A percentile compares a stretch with the other conserved stretches of the same genome.
phyloP scores from a whole-genome alignment of 257 asterid genomes.

The Nicotiana otophora region DNA sequence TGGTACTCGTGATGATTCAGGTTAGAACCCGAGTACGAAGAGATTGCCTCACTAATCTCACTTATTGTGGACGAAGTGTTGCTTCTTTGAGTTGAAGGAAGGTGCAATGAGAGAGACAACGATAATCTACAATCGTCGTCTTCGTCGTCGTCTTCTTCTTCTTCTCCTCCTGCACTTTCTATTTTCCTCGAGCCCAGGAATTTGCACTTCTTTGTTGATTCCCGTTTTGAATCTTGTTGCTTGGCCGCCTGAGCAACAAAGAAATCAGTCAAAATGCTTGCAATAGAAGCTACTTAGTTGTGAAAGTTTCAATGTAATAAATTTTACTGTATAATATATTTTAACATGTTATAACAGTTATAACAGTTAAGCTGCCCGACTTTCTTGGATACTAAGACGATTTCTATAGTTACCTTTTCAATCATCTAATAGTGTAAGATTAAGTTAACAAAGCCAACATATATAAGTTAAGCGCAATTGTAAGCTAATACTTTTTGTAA shows the following conservation, averaged over 20 bases:
- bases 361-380: too few species aligned
- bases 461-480: too few species aligned
- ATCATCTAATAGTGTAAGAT: too few species aligned
- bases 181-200: neutral
- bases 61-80: constrained; percentile 38
- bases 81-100: constrained; percentile 33
- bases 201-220: constrained; percentile 10
- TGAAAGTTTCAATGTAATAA: too few species aligned
- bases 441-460: too few species aligned
- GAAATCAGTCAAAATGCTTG: neutral
- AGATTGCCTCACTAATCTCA: constrained; percentile 52
- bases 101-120: constrained; percentile 44
- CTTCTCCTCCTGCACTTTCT: neutral
- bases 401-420: too few species aligned
- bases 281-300: neutral
- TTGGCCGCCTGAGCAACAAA: constrained; percentile 4
- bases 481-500: too few species aligned
- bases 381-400: too few species aligned
- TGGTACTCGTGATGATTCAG: neutral
- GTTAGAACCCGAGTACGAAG: constrained; percentile 6
- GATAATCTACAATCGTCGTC: constrained; percentile 49
- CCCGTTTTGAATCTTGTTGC: neutral
- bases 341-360: neutral
- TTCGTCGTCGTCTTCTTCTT: constrained; percentile 9
- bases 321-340: neutral